Evolutionary conservation across 495 filamentous ascomycete genomes (phyloP), one percentile per base, ranked within the genome.

Genomic region (Lasiosphaeria ovina): DNA sequence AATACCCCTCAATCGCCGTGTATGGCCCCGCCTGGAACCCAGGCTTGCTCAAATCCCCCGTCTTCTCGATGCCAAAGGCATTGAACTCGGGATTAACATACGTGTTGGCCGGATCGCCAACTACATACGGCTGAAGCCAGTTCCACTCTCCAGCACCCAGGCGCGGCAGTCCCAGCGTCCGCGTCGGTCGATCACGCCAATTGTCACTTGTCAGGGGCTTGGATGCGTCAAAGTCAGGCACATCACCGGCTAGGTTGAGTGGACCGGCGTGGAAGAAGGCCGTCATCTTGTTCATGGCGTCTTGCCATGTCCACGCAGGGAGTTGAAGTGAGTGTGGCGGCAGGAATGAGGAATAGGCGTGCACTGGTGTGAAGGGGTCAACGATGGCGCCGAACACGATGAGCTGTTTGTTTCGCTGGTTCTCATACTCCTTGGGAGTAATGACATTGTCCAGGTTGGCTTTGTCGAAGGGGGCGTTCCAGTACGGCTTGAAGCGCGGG

Each of bases 41-140:
- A 16, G 68, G 69, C 44, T 58, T 73, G 31, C 35, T 9, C 36
- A 34, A 16, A n/a, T 57, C 8, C 32, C n/a, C 51, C 33, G n/a
- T 14, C 14, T 40, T 32, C 10, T 24, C 32, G 1, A 54, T 11
- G 0, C 33, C 35, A 12, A 11, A 32, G 12, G 36, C 50, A 2
- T 24, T 31, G 12, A 50, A 35, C 45, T 40, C 57, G 12, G 35
- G 16, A n/a, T n/a, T n/a, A n/a, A n/a, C n/a, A n/a, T n/a, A n/a
- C n/a, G n/a, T n/a, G n/a, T n/a, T n/a, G n/a, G n/a, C n/a, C n/a
- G n/a, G n/a, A n/a, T n/a, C n/a, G n/a, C n/a, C n/a, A n/a, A n/a
- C n/a, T n/a, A 34, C 60, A 58, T 72, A 81, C 31, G 79, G 78
- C 71, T 83, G 76, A 42, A 83, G 55, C 80, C 80, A 83, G 0